Evolutionary conservation across 1,284 basidiomycete genomes (phyloP).

Genomic region (Bjerkandera adusta): DNA sequence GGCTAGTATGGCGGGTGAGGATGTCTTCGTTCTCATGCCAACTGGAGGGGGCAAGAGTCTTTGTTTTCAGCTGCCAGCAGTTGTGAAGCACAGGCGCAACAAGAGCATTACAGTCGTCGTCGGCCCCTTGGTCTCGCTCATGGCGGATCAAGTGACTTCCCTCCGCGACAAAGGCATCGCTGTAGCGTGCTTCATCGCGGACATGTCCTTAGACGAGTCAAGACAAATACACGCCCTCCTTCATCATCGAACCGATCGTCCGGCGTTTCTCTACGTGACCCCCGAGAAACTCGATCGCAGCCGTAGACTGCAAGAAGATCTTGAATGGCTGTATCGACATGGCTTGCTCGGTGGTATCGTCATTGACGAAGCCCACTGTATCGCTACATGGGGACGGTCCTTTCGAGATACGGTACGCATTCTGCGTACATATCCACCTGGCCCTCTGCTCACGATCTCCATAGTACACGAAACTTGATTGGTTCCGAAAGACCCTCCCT

Average conservation of each 20-base stretch:
- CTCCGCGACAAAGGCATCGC: slow-evolving; percentile 69
- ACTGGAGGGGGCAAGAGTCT: slow-evolving; percentile 95
- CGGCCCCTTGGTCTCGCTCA: slow-evolving; percentile 87
- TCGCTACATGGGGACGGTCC: slow-evolving; percentile 83
- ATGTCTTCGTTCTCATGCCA: slow-evolving; percentile 96
- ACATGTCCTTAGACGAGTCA: slow-evolving; percentile 42
- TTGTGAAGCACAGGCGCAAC: slow-evolving; percentile 72
- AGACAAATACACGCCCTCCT: slow-evolving; percentile 39
- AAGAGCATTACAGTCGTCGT: slow-evolving; percentile 89
- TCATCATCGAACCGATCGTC: slow-evolving; percentile 40
- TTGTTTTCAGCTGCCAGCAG: slow-evolving; percentile 86
- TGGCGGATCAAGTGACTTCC: slow-evolving; percentile 85
- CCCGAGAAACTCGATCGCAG: slow-evolving; percentile 85
- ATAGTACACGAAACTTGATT: slow-evolving; percentile 68
- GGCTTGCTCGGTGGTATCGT: slow-evolving; percentile 84
- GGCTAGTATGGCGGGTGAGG: slow-evolving; percentile 75
- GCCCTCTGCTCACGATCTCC: slow-evolving; percentile 10
- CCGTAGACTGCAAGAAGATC: slow-evolving; percentile 50
- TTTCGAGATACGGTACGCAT: slow-evolving; percentile 73
- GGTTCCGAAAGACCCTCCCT: slow-evolving; percentile 73
- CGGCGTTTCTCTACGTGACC: slow-evolving; percentile 84
- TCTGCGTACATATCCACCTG: background rate
- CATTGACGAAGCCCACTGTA: slow-evolving; percentile 95
- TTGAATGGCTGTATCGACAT: slow-evolving; percentile 55
- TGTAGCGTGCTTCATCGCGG: slow-evolving; percentile 72